Evolutionary conservation across 176 grass and related monocot species (phyloP).

Genomic region (Cenchrus fungigraminus): DNA sequence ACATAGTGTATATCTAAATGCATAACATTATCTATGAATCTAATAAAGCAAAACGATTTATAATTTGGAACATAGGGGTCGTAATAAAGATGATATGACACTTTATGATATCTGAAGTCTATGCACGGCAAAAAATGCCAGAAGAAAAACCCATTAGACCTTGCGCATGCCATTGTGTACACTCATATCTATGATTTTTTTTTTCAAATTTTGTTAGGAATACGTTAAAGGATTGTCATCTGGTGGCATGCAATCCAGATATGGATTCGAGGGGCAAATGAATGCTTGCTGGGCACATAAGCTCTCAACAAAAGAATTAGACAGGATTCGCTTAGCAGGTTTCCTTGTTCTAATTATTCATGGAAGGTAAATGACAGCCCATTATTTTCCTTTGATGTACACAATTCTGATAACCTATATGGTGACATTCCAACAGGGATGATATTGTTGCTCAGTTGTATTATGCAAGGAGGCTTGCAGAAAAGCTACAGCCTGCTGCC

Average conservation of each 20-base stretch:
- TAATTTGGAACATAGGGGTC: no score
- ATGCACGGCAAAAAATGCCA: background rate
- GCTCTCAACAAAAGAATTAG: constrained; percentile 57
- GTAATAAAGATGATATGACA: background rate
- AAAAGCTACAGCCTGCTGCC: constrained; percentile 70
- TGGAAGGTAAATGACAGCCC: constrained; percentile 56
- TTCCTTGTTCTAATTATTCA: constrained; percentile 75
- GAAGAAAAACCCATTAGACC: background rate
- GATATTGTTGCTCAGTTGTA: constrained; percentile 74
- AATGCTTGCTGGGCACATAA: constrained; percentile 88
- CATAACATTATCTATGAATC: no score
- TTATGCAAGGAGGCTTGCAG: constrained; percentile 67
- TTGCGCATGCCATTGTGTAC: background rate
- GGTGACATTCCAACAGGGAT: constrained; percentile 43
- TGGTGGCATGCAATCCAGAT: constrained; percentile 71
- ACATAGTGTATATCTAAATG: no score
- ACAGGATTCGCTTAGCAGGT: constrained; percentile 62
- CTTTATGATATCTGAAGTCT: background rate
- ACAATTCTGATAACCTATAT: background rate
- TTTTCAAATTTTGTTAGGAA: constrained; percentile 43
- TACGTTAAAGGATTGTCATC: constrained; percentile 77
- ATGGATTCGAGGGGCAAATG: constrained; percentile 78
- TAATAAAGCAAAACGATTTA: no score
- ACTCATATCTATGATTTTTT: background rate
- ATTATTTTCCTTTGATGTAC: background rate